Percentiles rank a stretch among this genome's conserved stretches.
phyloP scores from a whole-genome alignment of 176 grass and related monocot species.

The Aegilops speltoides region DNA sequence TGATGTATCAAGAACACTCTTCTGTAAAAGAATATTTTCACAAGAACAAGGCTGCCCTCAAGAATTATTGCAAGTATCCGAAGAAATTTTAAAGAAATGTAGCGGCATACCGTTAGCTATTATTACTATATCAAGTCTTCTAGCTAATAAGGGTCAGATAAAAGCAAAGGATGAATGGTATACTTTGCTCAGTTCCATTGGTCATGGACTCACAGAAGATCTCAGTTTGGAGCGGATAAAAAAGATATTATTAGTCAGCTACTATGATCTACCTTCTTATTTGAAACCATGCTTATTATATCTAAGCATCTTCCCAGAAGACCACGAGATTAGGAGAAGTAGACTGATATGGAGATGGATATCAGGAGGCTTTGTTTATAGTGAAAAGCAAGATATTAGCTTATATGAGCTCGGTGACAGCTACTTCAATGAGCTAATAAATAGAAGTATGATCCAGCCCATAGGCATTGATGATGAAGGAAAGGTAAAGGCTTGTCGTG shows the following conservation, averaged over 20 bases:
- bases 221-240: not conserved
- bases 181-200: not conserved
- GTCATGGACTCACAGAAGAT: not conserved
- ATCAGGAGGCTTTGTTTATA: not conserved
- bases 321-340: rapidly evolving
- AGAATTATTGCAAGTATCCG: not conserved
- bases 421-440: not conserved
- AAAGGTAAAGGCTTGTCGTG: rapidly evolving
- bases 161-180: not conserved
- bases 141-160: not conserved
- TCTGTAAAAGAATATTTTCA: not conserved
- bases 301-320: not conserved
- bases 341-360: not conserved
- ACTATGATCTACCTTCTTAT: not conserved
- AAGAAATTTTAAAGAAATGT: not conserved
- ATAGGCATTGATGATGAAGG: not conserved
- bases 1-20: not conserved
- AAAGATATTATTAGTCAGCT: not conserved
- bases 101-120: not conserved
- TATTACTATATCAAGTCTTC: not conserved
- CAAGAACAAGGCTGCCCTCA: not conserved
- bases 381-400: not conserved
- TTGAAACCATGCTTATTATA: not conserved
- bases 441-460: not conserved
- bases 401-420: not conserved